These are phyloP conservation scores for Grifola frondosa DNA, from an alignment of 1,284 basidiomycete genomes.

Conservation along the genomic window DNA sequence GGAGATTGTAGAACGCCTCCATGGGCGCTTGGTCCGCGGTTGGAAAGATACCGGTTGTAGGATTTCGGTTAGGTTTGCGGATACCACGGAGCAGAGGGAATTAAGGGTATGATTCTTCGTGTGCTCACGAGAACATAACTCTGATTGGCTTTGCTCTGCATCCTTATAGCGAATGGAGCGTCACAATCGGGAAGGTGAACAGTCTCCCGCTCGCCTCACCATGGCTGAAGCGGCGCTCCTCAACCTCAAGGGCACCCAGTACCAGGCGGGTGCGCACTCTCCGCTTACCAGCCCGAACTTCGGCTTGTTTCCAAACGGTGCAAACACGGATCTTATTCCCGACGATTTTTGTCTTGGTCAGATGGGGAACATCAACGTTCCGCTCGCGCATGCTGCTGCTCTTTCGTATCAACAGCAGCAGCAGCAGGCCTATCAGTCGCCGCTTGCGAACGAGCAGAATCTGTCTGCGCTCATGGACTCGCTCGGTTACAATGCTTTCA, in stretches of 20 bases:
- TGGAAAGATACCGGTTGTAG: constrained; percentile 70
- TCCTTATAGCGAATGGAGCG: constrained; percentile 36
- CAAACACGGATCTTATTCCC: too few species aligned
- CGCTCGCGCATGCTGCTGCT: constrained; percentile 2
- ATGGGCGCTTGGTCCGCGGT: constrained; percentile 74
- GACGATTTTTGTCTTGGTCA: too few species aligned
- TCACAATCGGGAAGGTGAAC: constrained; percentile 51
- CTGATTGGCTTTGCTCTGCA: too few species aligned
- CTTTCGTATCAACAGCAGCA: too few species aligned
- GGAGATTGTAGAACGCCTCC: constrained; percentile 68
- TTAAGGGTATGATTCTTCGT: constrained; percentile 36
- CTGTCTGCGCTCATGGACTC: neutral
- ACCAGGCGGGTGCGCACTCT: constrained; percentile 10
- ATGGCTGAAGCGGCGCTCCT: constrained; percentile 75
- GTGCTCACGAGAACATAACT: too few species aligned
- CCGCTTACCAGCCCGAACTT: constrained; percentile 9
- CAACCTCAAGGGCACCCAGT: constrained; percentile 67
- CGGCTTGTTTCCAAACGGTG: constrained; percentile 11
- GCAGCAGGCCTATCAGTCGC: too few species aligned
- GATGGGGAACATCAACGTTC: constrained; percentile 6
- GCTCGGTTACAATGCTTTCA: constrained; percentile 9
- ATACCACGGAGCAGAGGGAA: constrained; percentile 54
- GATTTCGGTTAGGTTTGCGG: constrained; percentile 73
- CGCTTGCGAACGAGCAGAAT: constrained; percentile 7
- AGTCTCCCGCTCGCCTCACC: constrained; percentile 61